A percentile compares a stretch with the other conserved stretches of the same genome.
Conservation (phyloP, 1,139 yeast genomes). For the Pichia sp. region DNA sequence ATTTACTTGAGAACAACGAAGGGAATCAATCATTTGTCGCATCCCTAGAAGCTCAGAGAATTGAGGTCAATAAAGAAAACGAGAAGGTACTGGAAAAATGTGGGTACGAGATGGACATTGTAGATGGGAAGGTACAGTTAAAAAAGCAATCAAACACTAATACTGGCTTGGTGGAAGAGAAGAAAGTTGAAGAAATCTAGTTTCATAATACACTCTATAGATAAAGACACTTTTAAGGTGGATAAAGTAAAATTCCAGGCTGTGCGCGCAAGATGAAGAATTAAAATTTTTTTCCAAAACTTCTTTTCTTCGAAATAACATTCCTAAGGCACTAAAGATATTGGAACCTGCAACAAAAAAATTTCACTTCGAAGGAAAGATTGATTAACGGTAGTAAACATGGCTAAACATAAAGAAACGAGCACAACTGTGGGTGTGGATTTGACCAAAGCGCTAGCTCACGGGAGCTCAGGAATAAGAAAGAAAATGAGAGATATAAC, state of each 20-base stretch:
- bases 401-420: constrained; percentile 14
- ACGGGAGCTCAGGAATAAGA: constrained; percentile 50
- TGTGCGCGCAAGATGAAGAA: constrained; percentile 4
- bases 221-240: no score
- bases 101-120: constrained; percentile 57
- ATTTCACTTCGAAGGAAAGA: no score
- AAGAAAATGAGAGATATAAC: constrained; percentile 85
- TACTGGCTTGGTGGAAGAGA: not conserved
- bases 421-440: constrained; percentile 24
- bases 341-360: no score
- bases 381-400: not conserved
- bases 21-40: constrained; percentile 76
- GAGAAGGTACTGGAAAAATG: constrained; percentile 44
- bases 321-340: not conserved
- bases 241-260: constrained; percentile 8
- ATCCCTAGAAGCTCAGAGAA: constrained; percentile 51
- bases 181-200: not conserved
- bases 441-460: constrained; percentile 28
- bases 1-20: constrained; percentile 57
- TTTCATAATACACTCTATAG: not conserved
- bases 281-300: constrained; percentile 5
- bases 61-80: constrained; percentile 46
- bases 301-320: not conserved
- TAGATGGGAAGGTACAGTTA: constrained; percentile 50
- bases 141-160: constrained; percentile 11